Percentiles rank a stretch among this genome's conserved stretches.
phyloP scores from a whole-genome alignment of 2,329 filamentous ascomycete species.

The Penicillium sp. region DNA sequence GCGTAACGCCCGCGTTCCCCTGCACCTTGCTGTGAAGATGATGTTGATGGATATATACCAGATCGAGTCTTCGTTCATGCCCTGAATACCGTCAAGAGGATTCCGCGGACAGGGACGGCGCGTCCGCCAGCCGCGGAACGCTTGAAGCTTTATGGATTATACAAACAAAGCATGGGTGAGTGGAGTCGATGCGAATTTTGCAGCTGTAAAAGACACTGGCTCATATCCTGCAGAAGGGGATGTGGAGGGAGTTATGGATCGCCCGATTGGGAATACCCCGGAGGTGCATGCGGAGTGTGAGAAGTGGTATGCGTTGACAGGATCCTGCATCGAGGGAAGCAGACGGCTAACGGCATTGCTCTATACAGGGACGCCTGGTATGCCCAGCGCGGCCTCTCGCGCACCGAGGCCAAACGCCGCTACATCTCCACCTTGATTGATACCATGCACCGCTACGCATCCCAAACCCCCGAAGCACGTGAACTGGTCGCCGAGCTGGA shows the following conservation, averaged over 20 bases:
- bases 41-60: slow-evolving; percentile 38
- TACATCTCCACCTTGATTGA: slow-evolving; percentile 93
- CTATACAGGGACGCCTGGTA: slow-evolving; percentile 79
- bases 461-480: slow-evolving; percentile 68
- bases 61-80: slow-evolving; percentile 99
- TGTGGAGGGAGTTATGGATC: slow-evolving; percentile 87
- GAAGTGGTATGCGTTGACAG: slow-evolving; percentile 57
- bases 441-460: slow-evolving; percentile 95
- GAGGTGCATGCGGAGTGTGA: slow-evolving; percentile 52
- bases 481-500: slow-evolving; percentile 92
- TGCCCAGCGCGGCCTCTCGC: slow-evolving; percentile 70
- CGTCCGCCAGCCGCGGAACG: slow-evolving; percentile 80
- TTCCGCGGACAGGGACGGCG: slow-evolving; percentile 84
- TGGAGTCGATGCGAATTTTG: slow-evolving; percentile 1
- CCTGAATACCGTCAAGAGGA: slow-evolving; percentile 96
- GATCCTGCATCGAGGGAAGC: neutral
- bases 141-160: slow-evolving; percentile 90
- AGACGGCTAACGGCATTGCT: neutral
- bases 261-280: slow-evolving; percentile 55
- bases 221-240: slow-evolving; percentile 63
- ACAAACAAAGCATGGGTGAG: slow-evolving; percentile 90
- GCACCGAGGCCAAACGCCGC: slow-evolving; percentile 86
- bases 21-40: neutral
- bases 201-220: slow-evolving; percentile 3
- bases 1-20: slow-evolving; percentile 17